phyloP scores from a whole-genome alignment of 441 rosid species.

The Corymbia citriodora region DNA sequence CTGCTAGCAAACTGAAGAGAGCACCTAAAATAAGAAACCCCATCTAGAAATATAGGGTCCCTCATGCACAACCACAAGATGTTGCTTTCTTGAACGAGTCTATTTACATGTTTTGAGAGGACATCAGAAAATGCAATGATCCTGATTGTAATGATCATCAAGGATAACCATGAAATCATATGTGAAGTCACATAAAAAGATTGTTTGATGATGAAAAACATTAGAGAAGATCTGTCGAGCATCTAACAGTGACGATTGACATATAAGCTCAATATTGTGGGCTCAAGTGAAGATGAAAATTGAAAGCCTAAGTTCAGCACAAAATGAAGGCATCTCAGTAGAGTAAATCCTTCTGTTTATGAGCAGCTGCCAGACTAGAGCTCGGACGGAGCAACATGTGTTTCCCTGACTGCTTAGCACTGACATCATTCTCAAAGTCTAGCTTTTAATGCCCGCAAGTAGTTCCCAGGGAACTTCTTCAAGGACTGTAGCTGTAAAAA shows the following conservation, averaged over 20 bases:
- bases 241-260: background rate
- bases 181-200: background rate
- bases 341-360: background rate
- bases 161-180: too few relatives aligned
- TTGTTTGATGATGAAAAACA: background rate
- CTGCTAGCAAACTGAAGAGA: background rate
- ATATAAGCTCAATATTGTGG: background rate
- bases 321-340: background rate
- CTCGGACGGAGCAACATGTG: background rate
- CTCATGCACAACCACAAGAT: background rate
- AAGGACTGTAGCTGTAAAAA: conserved; percentile 68
- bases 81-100: background rate
- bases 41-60: background rate
- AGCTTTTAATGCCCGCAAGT: too few relatives aligned
- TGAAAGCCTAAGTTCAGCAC: too few relatives aligned
- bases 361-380: background rate
- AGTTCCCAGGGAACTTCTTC: conserved; percentile 74
- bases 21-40: background rate
- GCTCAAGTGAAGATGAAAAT: background rate
- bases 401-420: background rate
- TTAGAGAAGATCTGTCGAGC: background rate
- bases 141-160: background rate
- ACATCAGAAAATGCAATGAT: background rate
- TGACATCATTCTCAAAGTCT: conserved; percentile 93
- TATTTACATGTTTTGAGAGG: background rate